These are phyloP conservation scores for Sphaceloma murrayae DNA, from an alignment of 2,329 filamentous ascomycete species.

Conservation along the genomic window DNA sequence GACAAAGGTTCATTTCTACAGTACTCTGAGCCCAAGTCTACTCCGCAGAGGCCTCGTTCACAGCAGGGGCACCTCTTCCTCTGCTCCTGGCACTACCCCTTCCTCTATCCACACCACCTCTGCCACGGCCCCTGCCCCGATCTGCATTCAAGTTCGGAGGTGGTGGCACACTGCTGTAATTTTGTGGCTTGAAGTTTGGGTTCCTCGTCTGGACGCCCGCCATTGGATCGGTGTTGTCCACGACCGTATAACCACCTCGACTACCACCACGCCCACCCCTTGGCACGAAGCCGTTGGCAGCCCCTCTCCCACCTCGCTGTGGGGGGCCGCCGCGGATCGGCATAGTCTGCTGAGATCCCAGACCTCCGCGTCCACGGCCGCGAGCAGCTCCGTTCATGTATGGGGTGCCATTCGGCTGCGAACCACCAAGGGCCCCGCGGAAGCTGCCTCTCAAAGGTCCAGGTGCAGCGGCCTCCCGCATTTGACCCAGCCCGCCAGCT, in stretches of 20 bases:
- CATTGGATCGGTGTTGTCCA: conserved; percentile 43
- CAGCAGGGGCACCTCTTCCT: conserved; percentile 19
- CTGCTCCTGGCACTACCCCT: conserved; percentile 20
- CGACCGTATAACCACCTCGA: conserved; percentile 36
- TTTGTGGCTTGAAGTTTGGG: conserved; percentile 47
- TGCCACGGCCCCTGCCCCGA: conserved; percentile 23
- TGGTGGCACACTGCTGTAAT: conserved; percentile 47
- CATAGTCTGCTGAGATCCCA: conserved; percentile 29
- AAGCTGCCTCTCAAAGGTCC: conserved; percentile 50
- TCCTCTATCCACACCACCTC: conserved; percentile 21
- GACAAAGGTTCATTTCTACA: too few species aligned
- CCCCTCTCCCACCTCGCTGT: conserved; percentile 23
- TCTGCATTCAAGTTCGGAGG: conserved; percentile 47
- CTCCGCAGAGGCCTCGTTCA: background rate
- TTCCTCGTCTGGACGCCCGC: conserved; percentile 48
- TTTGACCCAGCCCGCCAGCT: conserved; percentile 52
- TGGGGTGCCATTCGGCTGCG: conserved; percentile 29
- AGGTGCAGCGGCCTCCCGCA: conserved; percentile 47
- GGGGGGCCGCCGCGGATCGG: conserved; percentile 33
- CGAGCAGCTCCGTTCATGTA: conserved; percentile 24
- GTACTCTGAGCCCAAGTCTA: conserved; percentile 15
- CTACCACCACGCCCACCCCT: conserved; percentile 32
- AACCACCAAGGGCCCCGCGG: conserved; percentile 46
- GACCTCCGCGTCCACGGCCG: conserved; percentile 30
- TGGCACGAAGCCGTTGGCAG: conserved; percentile 29